Percentiles rank a stretch among this genome's conserved stretches.
phyloP scores from a whole-genome alignment of 805 yeast genomes.

The Lipomyces kockii region DNA sequence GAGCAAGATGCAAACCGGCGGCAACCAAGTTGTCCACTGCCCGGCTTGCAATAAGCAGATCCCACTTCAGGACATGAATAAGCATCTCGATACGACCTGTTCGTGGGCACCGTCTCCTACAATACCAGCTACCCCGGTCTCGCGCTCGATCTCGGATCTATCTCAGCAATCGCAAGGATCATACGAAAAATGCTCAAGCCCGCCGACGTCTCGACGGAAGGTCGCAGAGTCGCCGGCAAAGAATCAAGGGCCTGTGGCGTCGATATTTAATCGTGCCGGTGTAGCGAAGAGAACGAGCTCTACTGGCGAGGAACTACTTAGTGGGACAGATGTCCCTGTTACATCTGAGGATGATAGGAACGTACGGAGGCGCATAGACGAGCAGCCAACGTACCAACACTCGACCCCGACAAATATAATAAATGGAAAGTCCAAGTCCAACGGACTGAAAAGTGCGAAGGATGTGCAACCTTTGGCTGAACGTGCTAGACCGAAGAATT shows the following conservation, averaged over 20 bases:
- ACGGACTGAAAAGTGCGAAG: not conserved
- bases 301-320: not conserved
- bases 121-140: not conserved
- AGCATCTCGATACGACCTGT: slow-evolving; percentile 47
- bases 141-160: not conserved
- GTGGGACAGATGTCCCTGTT: not conserved
- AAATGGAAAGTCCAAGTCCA: not conserved
- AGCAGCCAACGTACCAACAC: not conserved
- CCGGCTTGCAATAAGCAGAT: slow-evolving; percentile 36
- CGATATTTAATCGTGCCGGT: not conserved
- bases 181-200: not conserved
- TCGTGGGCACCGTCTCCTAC: not conserved
- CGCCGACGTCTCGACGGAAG: not conserved
- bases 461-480: slow-evolving; percentile 67
- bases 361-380: not conserved
- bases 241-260: not conserved
- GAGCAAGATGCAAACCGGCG: not conserved
- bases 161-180: not conserved
- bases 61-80: slow-evolving; percentile 27
- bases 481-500: slow-evolving; percentile 71
- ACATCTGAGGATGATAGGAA: not conserved
- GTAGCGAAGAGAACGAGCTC: slow-evolving; percentile 5
- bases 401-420: not conserved
- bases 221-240: not conserved
- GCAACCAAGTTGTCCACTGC: slow-evolving; percentile 30